These are phyloP conservation scores for Schwanniomyces sp. DNA, from an alignment of 805 yeast species.

Conservation along the genomic window DNA sequence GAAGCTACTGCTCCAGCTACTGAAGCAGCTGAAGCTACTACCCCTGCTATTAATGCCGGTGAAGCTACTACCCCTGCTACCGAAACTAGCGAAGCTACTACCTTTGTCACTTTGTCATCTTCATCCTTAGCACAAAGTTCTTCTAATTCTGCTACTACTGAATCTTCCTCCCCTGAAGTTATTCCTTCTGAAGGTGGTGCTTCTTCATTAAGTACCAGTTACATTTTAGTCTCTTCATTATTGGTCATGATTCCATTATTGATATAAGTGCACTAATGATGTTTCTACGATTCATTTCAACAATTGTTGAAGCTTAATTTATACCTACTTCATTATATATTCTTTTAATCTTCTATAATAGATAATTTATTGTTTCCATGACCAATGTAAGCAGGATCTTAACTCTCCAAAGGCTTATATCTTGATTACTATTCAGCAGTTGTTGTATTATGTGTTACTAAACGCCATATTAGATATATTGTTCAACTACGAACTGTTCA, in stretches of 20 bases:
- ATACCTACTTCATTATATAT: no score
- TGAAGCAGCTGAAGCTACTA: slow-evolving; percentile 23
- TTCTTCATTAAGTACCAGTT: slow-evolving; percentile 10
- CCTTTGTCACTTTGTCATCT: slow-evolving; percentile 19
- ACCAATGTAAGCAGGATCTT: no score
- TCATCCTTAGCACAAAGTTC: slow-evolving; percentile 20
- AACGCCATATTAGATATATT: no score
- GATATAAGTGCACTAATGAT: slow-evolving; percentile 6
- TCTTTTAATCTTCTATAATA: no score
- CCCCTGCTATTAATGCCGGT: no score
- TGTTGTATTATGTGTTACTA: no score
- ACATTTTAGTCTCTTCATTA: slow-evolving; percentile 17
- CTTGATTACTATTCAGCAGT: no score
- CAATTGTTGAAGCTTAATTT: no score
- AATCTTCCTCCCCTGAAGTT: background rate
- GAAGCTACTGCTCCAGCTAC: slow-evolving; percentile 17
- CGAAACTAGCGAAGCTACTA: background rate
- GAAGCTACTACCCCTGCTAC: slow-evolving; percentile 14
- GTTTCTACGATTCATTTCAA: no score
- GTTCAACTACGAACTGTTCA: no score
- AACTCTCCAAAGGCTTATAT: no score
- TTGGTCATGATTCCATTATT: slow-evolving; percentile 25
- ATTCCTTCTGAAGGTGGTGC: slow-evolving; percentile 1
- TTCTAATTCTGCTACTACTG: background rate
- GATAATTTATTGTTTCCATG: no score